Evolutionary conservation across 2,329 filamentous ascomycete genomes (phyloP).

Genomic region (Aspergillus awamori): DNA sequence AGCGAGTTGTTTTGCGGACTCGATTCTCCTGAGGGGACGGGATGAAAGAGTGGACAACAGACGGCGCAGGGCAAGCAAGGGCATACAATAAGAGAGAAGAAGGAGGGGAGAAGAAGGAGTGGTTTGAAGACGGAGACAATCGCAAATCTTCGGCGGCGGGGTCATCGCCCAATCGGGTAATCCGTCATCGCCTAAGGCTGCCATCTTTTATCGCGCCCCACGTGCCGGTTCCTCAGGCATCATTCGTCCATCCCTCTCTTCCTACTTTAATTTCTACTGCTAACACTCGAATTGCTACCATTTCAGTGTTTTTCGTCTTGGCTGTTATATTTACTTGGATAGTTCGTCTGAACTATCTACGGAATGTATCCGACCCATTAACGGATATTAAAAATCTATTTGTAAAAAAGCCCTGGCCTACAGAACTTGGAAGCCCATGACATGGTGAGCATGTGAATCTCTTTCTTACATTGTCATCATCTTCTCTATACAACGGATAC

Average conservation of each 20-base stretch:
- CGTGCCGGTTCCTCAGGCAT: constrained; percentile 30
- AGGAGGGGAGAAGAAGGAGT: not conserved
- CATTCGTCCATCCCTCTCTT: not conserved
- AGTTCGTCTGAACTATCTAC: too few species aligned
- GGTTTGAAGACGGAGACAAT: not conserved
- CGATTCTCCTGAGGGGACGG: constrained; percentile 34
- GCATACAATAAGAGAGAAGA: constrained; percentile 1
- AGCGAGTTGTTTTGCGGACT: constrained; percentile 38
- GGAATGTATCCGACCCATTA: too few species aligned
- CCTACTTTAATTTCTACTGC: too few species aligned
- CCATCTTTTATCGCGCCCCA: constrained; percentile 19
- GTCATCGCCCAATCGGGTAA: constrained; percentile 29
- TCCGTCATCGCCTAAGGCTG: constrained; percentile 17
- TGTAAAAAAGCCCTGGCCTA: too few species aligned
- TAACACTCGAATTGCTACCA: too few species aligned
- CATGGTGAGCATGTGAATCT: not conserved
- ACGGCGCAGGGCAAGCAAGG: constrained; percentile 6
- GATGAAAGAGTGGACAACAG: constrained; percentile 20
- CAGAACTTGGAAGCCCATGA: too few species aligned
- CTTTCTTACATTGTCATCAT: too few species aligned
- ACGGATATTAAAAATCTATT: too few species aligned
- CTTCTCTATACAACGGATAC: too few species aligned
- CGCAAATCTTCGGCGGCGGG: constrained; percentile 28
- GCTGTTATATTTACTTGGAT: too few species aligned
- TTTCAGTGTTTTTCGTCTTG: too few species aligned